Percentiles rank a stretch among this genome's conserved stretches.
Conservation (phyloP, 768 basidiomycete species). For the Amanita muscaria region DNA sequence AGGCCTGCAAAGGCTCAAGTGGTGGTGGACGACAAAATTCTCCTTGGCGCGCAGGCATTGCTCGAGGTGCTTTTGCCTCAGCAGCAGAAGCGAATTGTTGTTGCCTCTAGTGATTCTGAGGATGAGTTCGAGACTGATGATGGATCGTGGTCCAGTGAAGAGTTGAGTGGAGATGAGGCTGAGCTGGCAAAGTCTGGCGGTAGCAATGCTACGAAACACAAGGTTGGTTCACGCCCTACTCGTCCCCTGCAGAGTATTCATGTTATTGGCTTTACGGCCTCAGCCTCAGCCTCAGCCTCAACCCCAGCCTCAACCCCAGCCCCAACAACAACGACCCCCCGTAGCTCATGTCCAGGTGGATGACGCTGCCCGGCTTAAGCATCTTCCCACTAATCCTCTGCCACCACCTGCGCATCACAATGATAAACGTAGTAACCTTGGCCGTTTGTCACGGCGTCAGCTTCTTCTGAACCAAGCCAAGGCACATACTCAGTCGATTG, state of each 20-base stretch:
- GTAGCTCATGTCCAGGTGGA: neutral
- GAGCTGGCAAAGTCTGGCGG: neutral
- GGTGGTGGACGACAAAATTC: slow-evolving; percentile 2
- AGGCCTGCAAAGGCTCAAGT: neutral
- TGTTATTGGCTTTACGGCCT: slow-evolving; percentile 6
- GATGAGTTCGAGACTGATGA: slow-evolving; percentile 38
- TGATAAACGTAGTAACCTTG: slow-evolving; percentile 15
- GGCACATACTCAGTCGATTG: slow-evolving; percentile 23
- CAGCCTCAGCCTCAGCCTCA: slow-evolving; percentile 11
- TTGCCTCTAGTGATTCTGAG: slow-evolving; percentile 46
- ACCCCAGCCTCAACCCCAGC: slow-evolving; percentile 9
- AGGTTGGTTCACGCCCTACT: neutral
- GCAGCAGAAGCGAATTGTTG: slow-evolving; percentile 36
- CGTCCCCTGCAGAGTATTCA: neutral
- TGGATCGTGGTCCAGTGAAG: slow-evolving; percentile 54
- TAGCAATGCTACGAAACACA: neutral
- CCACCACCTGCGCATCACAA: slow-evolving; percentile 8
- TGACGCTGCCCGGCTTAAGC: slow-evolving; percentile 16
- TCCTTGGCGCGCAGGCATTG: slow-evolving; percentile 12
- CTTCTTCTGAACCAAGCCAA: slow-evolving; percentile 16
- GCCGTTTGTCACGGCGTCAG: slow-evolving; percentile 9
- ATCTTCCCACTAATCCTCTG: slow-evolving; percentile 14
- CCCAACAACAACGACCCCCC: slow-evolving; percentile 15
- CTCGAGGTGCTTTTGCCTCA: slow-evolving; percentile 22
- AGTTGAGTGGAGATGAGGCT: slow-evolving; percentile 27